These are phyloP conservation scores for Alternaria incomplexa DNA, from an alignment of 2,329 filamentous ascomycete genomes.

Conservation along the genomic window DNA sequence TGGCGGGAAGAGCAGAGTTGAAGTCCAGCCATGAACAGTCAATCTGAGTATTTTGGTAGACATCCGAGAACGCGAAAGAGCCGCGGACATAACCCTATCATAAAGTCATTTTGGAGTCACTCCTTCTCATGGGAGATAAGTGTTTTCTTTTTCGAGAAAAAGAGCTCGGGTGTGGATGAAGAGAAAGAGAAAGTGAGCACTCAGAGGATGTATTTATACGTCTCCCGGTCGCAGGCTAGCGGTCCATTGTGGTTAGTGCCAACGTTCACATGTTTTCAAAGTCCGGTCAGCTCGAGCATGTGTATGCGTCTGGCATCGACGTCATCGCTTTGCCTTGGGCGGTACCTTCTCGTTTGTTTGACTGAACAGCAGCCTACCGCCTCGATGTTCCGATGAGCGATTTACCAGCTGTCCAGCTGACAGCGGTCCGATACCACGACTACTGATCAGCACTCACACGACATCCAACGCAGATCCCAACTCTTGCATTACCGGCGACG, in stretches of 20 bases:
- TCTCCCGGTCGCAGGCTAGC: background rate
- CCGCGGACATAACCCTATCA: background rate
- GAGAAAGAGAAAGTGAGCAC: background rate
- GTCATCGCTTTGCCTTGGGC: background rate
- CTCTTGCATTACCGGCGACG: background rate
- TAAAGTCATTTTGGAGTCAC: no score
- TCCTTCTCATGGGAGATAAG: no score
- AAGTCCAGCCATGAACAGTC: background rate
- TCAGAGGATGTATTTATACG: background rate
- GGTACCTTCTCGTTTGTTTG: background rate
- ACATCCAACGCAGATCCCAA: background rate
- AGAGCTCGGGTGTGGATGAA: no score
- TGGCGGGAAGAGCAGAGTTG: background rate
- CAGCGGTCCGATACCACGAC: background rate
- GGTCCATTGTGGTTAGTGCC: background rate
- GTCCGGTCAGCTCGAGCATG: accelerated
- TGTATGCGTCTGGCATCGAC: accelerated
- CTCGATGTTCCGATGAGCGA: background rate
- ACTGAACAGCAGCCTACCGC: accelerated
- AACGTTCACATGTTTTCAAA: background rate
- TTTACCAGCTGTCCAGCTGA: background rate
- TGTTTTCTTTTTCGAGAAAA: no score
- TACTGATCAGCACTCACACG: background rate
- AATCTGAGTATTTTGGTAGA: background rate
- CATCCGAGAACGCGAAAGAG: background rate